Base-by-base conservation (phyloP, 2,329 filamentous ascomycete species). In the Lecanicillium sp. region DNA sequence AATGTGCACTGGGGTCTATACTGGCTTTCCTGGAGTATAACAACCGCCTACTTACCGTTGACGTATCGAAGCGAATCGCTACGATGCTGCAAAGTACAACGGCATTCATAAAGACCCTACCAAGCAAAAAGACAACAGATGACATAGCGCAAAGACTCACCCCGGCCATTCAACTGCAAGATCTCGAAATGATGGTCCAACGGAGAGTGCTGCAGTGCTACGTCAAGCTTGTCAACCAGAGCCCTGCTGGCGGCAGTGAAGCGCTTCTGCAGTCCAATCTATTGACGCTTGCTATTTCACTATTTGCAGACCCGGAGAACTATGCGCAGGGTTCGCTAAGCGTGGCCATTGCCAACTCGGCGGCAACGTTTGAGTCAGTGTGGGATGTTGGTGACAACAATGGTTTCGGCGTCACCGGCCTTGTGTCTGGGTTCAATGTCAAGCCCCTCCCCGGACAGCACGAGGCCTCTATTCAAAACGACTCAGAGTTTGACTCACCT, bases 341-440 rank as follows among this genome's bases (percentile, higher is more conserved):
- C 53, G 84, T 87, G 12, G 87, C 89, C 0, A 96, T 98, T 52
- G 90, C 90, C 14, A 92, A 83, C 48, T 86, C 89, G 13, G 86
- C 88, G 1, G 87, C 86, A 5, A 84, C 80, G 3, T 96, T 97
- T 53, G 92, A 98, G 52, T 89, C 81, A 1, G 78, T 98, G 29
- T 98, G 92, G 92, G 90, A 97, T 46, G 77, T 95, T 6, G 84
- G 81, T 8, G 92, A 98, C 58, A 97, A 97, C 54, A 89, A 82
- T 50, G 90, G 89, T 1, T 97, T 95, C 59, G 92, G 94, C 3
- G 82, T 98, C 13, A 94, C 87, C 9, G 87, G 89, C 2, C 67
- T 97, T 17, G 80, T 94, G 2, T 73, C 77, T 17, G 86, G 87
- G 0, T 88, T 92, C 55, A 76, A 82, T 38, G 69, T 88, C 14